Evolutionary conservation across 768 basidiomycete genomes (phyloP).

Genomic region (Agaricus blazei): DNA sequence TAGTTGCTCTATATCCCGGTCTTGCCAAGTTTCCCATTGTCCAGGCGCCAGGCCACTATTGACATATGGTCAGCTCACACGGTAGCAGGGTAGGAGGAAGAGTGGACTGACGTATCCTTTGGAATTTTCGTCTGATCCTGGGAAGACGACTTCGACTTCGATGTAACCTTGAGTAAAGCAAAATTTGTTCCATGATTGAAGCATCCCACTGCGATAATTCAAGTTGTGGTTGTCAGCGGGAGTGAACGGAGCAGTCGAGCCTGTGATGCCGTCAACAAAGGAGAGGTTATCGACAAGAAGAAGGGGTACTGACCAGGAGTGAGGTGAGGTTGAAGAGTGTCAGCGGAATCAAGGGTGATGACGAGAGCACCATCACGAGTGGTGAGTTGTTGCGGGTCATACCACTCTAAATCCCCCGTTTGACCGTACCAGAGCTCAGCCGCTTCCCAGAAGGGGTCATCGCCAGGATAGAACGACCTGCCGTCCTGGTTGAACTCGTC

Average conservation of each 20-base stretch:
- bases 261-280: slow-evolving; percentile 13
- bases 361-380: slow-evolving; percentile 64
- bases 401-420: slow-evolving; percentile 73
- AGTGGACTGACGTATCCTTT: slow-evolving; percentile 39
- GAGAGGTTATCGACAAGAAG: background rate
- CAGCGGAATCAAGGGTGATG: slow-evolving; percentile 56
- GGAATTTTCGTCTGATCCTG: slow-evolving; percentile 51
- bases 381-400: slow-evolving; percentile 60
- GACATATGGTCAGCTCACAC: background rate
- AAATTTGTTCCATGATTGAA: slow-evolving; percentile 90
- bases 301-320: slow-evolving; percentile 23
- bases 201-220: slow-evolving; percentile 68
- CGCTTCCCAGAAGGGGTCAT: slow-evolving; percentile 71
- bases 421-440: slow-evolving; percentile 69
- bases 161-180: slow-evolving; percentile 81
- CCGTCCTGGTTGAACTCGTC: slow-evolving; percentile 74
- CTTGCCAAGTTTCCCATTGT: slow-evolving; percentile 86
- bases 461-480: slow-evolving; percentile 57
- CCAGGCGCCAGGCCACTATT: slow-evolving; percentile 85
- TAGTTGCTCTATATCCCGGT: slow-evolving; percentile 74
- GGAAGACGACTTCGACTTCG: slow-evolving; percentile 58
- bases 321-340: slow-evolving; percentile 23
- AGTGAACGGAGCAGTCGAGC: slow-evolving; percentile 43
- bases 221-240: slow-evolving; percentile 49
- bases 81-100: background rate